These are phyloP conservation scores for Coemansia sp. DNA, from an alignment of 192 early-diverging fungal genomes.

Conservation along the genomic window DNA sequence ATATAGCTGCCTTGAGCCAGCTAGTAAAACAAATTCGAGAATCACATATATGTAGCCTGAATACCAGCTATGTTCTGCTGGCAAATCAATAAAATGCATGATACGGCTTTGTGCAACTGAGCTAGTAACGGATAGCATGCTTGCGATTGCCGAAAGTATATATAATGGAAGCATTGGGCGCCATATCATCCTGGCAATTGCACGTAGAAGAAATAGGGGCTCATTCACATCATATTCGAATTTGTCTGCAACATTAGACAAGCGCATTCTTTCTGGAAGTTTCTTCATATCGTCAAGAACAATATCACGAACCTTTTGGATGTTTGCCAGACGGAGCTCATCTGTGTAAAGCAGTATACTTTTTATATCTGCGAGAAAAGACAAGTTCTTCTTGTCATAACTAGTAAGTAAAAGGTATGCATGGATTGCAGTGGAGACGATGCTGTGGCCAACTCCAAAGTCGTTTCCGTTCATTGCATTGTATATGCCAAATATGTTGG, in stretches of 20 bases:
- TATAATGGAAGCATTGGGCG: slow-evolving; percentile 31
- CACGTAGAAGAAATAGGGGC: slow-evolving; percentile 11
- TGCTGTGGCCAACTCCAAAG: too few species aligned
- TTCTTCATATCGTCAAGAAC: not conserved
- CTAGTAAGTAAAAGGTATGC: not conserved
- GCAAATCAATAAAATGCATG: too few species aligned
- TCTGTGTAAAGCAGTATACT: too few species aligned
- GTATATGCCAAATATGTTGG: too few species aligned
- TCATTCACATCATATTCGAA: not conserved
- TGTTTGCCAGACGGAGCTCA: not conserved
- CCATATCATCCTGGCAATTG: slow-evolving; percentile 34
- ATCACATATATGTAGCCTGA: too few species aligned
- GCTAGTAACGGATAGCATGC: too few species aligned
- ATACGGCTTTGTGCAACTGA: too few species aligned
- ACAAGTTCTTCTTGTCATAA: not conserved
- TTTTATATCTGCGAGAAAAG: not conserved
- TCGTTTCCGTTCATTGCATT: too few species aligned
- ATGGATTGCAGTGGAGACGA: not conserved
- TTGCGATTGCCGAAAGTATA: not conserved
- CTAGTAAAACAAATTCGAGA: too few species aligned
- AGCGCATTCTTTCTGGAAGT: not conserved
- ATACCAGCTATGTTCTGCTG: too few species aligned
- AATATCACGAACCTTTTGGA: not conserved
- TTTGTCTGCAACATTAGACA: not conserved
- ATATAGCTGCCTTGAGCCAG: too few species aligned